A percentile compares a stretch with the other conserved stretches of the same genome.
Evolutionary conservation across 441 rosid genomes (phyloP).

Genomic region (Geranium incanum): DNA sequence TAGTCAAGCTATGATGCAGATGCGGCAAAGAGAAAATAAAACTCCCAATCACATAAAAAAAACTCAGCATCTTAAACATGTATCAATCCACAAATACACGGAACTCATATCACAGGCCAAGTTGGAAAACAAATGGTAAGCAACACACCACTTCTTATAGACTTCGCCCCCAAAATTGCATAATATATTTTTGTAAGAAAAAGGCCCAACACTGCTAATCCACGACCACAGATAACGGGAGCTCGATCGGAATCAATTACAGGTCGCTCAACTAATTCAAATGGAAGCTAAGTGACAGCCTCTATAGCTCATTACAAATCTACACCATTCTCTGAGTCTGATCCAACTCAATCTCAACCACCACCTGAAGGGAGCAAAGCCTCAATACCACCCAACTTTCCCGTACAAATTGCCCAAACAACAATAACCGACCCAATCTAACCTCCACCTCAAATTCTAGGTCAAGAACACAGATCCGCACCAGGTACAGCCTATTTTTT

Average conservation of each 20-base stretch:
- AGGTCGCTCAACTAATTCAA: conserved; percentile 18
- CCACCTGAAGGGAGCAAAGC: conserved; percentile 8
- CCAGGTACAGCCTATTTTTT: conserved; percentile 21
- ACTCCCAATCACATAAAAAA: neutral
- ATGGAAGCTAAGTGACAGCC: neutral
- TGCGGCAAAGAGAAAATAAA: neutral
- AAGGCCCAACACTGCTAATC: conserved; percentile 11
- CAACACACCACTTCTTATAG: neutral
- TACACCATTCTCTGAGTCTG: conserved; percentile 31
- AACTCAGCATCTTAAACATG: conserved; percentile 1
- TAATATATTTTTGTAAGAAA: conserved; percentile 10
- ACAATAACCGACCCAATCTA: conserved; percentile 15
- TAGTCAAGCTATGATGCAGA: neutral
- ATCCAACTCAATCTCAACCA: conserved; percentile 32
- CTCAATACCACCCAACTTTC: conserved; percentile 12
- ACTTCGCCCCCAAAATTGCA: conserved; percentile 9
- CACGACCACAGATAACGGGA: conserved; percentile 17
- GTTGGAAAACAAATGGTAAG: neutral
- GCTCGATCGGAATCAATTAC: conserved; percentile 1
- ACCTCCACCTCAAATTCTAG: conserved; percentile 19
- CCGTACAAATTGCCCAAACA: conserved; percentile 15
- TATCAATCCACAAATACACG: neutral
- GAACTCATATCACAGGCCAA: neutral
- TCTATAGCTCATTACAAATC: conserved; percentile 22
- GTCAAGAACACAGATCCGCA: conserved; percentile 17